phyloP scores from a whole-genome alignment of 345 rosid species.

The Ceriops tagal region DNA sequence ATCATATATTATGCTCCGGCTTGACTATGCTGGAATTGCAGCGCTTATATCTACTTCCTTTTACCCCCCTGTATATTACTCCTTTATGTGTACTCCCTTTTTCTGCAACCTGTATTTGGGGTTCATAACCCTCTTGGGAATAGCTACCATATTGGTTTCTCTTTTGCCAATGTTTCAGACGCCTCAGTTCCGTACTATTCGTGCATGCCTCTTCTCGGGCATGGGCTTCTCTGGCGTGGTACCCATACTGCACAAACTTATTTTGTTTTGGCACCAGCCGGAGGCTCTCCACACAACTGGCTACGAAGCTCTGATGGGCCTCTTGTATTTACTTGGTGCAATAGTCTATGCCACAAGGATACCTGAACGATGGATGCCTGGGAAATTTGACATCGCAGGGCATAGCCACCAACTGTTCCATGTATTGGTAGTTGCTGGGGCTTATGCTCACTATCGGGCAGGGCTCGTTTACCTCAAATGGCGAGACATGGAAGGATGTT shows the following conservation, averaged over 20 bases:
- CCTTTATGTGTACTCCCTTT: slow-evolving; percentile 90
- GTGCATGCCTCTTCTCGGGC: slow-evolving; percentile 72
- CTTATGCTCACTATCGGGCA: slow-evolving; percentile 76
- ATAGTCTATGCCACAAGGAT: slow-evolving; percentile 73
- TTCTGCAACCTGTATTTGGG: slow-evolving; percentile 86
- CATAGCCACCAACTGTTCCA: slow-evolving; percentile 95
- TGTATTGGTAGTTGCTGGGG: slow-evolving; percentile 79
- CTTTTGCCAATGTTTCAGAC: slow-evolving; percentile 78
- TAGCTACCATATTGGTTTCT: slow-evolving; percentile 58
- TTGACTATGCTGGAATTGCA: slow-evolving; percentile 86
- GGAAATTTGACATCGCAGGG: slow-evolving; percentile 91
- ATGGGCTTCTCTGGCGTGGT: slow-evolving; percentile 84
- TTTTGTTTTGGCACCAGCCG: slow-evolving; percentile 73
- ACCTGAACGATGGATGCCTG: slow-evolving; percentile 95
- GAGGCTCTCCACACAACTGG: slow-evolving; percentile 91
- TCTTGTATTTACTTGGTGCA: slow-evolving; percentile 66
- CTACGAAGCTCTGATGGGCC: slow-evolving; percentile 83
- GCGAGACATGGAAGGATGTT: slow-evolving; percentile 80
- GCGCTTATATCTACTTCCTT: slow-evolving; percentile 86
- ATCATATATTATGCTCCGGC: slow-evolving; percentile 85
- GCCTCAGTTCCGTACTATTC: slow-evolving; percentile 60
- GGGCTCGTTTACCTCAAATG: slow-evolving; percentile 80
- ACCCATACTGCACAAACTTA: slow-evolving; percentile 74
- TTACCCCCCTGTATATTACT: slow-evolving; percentile 84
- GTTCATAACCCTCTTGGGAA: slow-evolving; percentile 73